These are phyloP conservation scores for Cystobasidium ongulense DNA, from an alignment of 768 basidiomycete genomes.

Conservation along the genomic window DNA sequence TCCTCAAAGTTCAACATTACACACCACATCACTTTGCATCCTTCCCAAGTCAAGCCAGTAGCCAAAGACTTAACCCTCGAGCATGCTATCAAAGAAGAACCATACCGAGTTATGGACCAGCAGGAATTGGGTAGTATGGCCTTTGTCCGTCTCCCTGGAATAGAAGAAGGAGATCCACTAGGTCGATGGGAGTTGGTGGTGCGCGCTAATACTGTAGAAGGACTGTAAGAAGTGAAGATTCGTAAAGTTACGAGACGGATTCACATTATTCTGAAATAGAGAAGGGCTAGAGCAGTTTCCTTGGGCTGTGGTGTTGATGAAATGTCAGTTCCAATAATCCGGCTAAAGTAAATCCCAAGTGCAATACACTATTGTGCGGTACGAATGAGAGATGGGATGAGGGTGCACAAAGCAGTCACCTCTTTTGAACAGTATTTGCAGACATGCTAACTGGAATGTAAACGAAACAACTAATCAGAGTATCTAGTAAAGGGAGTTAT, in stretches of 20 bases:
- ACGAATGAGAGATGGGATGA: not conserved
- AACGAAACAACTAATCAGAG: too few species aligned
- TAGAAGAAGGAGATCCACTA: conserved; percentile 11
- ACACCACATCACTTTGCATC: conserved; percentile 32
- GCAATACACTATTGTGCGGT: too few species aligned
- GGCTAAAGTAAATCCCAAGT: too few species aligned
- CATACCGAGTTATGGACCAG: conserved; percentile 12
- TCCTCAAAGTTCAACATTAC: conserved; percentile 16
- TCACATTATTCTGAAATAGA: too few species aligned
- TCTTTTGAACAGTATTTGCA: too few species aligned
- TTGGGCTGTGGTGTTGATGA: too few species aligned
- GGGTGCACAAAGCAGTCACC: too few species aligned
- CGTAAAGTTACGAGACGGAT: too few species aligned
- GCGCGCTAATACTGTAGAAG: conserved; percentile 3
- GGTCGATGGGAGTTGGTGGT: conserved; percentile 23
- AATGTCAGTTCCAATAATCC: too few species aligned
- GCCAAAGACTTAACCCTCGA: not conserved
- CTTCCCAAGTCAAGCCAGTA: not conserved
- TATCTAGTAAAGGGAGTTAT: too few species aligned
- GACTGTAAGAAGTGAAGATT: not conserved
- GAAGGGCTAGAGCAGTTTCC: too few species aligned
- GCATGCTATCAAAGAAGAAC: conserved; percentile 4
- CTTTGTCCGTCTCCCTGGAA: conserved; percentile 11
- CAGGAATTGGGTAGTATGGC: conserved; percentile 22
- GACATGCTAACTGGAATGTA: too few species aligned